Evolutionary conservation across 108 stramenopile genomes (phyloP).

Genomic region (Nitzschia sp.): DNA sequence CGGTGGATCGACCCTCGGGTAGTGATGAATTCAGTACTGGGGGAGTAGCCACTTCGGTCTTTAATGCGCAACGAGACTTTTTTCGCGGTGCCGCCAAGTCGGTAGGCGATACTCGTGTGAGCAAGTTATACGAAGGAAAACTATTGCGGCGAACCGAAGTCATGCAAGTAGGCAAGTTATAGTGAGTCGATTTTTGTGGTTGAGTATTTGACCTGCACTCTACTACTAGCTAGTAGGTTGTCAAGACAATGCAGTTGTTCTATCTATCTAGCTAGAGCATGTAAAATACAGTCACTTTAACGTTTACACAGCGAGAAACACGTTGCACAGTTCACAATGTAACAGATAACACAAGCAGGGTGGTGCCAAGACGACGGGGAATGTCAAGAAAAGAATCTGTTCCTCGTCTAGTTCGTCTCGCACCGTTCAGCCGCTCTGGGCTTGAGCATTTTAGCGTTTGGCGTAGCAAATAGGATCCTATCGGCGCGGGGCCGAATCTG

Average conservation of each 20-base stretch:
- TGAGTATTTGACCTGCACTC: no score
- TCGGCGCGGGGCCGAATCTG: constrained; percentile 23
- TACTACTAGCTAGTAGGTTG: no score
- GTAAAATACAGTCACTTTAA: not conserved
- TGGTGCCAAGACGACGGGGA: not conserved
- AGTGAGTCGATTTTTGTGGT: constrained; percentile 12
- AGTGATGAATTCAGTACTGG: constrained; percentile 22
- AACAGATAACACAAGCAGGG: not conserved
- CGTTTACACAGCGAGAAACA: not conserved
- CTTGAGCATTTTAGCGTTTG: not conserved
- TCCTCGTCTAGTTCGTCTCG: not conserved
- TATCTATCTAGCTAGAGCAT: no score
- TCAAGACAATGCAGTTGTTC: no score
- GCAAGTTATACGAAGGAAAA: constrained; percentile 81
- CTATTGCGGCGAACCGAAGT: constrained; percentile 82
- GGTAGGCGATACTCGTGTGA: constrained; percentile 76
- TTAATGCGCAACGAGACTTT: constrained; percentile 72
- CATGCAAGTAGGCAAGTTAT: constrained; percentile 65
- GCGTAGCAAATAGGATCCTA: not conserved
- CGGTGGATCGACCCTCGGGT: constrained; percentile 43
- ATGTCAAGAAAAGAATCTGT: not conserved
- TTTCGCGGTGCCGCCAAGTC: constrained; percentile 83
- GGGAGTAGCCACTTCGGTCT: constrained; percentile 66
- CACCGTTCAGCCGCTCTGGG: not conserved
- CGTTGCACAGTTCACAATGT: not conserved